phyloP scores from a whole-genome alignment of 306 rosid genomes.

The Cicer judaicum region DNA sequence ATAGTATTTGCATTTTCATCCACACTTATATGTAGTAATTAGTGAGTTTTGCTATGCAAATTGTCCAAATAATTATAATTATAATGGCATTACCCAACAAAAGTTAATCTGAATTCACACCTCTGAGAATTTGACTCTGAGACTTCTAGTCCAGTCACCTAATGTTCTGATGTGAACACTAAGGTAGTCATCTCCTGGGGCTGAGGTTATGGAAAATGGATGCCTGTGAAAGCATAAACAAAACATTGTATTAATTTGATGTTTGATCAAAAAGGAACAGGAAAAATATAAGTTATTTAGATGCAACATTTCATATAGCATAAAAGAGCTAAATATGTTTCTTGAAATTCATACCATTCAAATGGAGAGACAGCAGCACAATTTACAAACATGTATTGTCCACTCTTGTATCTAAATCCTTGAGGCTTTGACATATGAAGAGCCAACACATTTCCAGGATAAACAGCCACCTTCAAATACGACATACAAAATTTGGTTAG shows the following conservation, averaged over 20 bases:
- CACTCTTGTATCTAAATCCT: conserved; percentile 63
- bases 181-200: conserved; percentile 68
- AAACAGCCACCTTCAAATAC: conserved; percentile 66
- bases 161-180: conserved; percentile 69
- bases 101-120: conserved; percentile 56
- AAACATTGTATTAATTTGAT: background rate
- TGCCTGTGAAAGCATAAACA: conserved; percentile 58
- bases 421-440: conserved; percentile 73
- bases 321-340: conserved; percentile 5
- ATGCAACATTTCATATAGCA: conserved; percentile 1
- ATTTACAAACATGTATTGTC: conserved; percentile 70
- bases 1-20: background rate
- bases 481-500: conserved; percentile 34
- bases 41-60: conserved; percentile 12
- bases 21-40: background rate
- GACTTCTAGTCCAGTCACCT: conserved; percentile 71
- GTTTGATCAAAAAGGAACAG: background rate
- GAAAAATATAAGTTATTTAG: background rate
- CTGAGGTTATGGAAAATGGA: conserved; percentile 75
- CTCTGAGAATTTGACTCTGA: conserved; percentile 60
- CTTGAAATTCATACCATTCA: conserved; percentile 58
- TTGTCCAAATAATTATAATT: conserved; percentile 1
- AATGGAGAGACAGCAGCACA: conserved; percentile 68
- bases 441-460: conserved; percentile 69
- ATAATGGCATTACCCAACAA: conserved; percentile 32